Evolutionary conservation across 257 asterid species (phyloP).

Genomic region (Capsicum chinense): DNA sequence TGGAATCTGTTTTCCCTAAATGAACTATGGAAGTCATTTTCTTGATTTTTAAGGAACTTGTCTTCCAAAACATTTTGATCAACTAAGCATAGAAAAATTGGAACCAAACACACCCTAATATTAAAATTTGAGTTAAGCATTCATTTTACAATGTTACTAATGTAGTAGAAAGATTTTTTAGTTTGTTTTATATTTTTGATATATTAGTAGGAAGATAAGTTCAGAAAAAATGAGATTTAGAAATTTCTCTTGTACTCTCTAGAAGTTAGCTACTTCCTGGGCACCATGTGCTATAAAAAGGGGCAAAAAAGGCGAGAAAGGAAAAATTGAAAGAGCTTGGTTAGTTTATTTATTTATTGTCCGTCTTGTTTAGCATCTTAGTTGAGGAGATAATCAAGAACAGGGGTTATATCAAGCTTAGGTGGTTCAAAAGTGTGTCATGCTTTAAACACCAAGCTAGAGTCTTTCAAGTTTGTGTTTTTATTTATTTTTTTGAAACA

Average conservation of each 20-base stretch:
- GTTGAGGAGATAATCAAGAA: conserved; percentile 18
- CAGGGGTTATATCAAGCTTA: neutral
- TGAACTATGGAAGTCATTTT: neutral
- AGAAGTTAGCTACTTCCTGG: neutral
- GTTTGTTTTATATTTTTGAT: neutral
- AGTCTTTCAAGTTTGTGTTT: neutral
- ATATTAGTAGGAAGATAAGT: neutral
- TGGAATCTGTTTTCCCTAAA: neutral
- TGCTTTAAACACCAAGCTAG: conserved; percentile 21
- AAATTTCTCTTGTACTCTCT: neutral
- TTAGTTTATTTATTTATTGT: conserved; percentile 1
- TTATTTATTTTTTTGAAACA: no score
- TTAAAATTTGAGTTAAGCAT: neutral
- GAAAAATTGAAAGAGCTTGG: neutral
- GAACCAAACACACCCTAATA: neutral
- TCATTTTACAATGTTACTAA: conserved; percentile 5
- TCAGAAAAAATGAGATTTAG: conserved; percentile 7
- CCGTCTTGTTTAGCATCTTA: neutral
- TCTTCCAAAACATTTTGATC: neutral
- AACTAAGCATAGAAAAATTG: neutral
- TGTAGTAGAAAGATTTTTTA: neutral
- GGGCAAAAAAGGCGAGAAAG: neutral
- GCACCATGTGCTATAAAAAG: neutral
- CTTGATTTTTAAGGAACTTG: neutral
- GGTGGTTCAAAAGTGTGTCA: conserved; percentile 22